Evolutionary conservation across 2,329 filamentous ascomycete species (phyloP), one percentile per base, ranked within the genome.

Genomic region (Pseudocercospora ulei): DNA sequence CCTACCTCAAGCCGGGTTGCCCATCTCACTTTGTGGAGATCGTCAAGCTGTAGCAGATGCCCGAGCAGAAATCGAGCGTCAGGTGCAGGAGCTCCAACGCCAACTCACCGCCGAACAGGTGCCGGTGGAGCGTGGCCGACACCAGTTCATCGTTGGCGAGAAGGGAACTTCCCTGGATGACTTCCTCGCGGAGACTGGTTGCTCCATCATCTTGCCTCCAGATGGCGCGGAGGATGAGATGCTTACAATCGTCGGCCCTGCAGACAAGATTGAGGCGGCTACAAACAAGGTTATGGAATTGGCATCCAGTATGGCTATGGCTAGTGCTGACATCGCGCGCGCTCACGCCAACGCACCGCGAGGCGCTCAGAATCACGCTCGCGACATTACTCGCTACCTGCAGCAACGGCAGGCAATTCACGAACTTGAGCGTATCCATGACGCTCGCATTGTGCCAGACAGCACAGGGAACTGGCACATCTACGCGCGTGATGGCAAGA

Each of bases 111-210:
- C 90, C 33, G 77, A 90, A 52, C 80, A 92, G 61, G 68, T 86
- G 26, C 75, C 80, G 4, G 84, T 96, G 52, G 82, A 88, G 61
- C 80, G 80, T 46, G 85, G 84, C 33, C 78, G 85, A 35, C 90
- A 96, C 60, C 87, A 93, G 60, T 96, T 95, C 68, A 90, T 98
- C 56, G 78, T 94, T 47, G 88, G 88, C 35, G 78, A 88, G 46
- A 75, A 79, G 46, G 86, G 83, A 45, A 73, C 82, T 46, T 78
- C 83, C 11, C 70, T 84, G 20, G 77, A 95, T 41, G 77, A 94
- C 29, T 95, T 98, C 68, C 77, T 95, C 49, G 73, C 78, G 29
- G 77, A 94, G 56, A 96, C 90, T 41, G 88, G 88, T 47, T 98
- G 90, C 62, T 76, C 82, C 27, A 80, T 96, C 43, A 74, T 96